These are phyloP conservation scores for Arabidopsis arenosa DNA, from an alignment of 345 rosid species.

Conservation along the genomic window DNA sequence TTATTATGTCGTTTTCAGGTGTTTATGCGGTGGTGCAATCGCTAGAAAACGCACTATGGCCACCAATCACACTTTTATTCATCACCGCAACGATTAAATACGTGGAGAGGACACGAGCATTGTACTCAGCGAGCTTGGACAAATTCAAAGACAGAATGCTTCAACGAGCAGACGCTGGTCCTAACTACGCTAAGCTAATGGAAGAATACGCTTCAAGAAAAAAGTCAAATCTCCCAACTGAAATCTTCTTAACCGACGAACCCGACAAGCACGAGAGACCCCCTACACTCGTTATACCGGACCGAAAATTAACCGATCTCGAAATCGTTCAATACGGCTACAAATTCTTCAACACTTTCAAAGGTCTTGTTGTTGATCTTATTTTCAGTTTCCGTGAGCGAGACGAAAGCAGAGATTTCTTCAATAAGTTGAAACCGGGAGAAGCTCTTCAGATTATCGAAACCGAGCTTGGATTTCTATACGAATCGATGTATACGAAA, in stretches of 20 bases:
- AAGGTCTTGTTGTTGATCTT: conserved; percentile 64
- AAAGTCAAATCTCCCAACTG: conserved; percentile 12
- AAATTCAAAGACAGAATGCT: conserved; percentile 44
- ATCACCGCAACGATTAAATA: conserved; percentile 51
- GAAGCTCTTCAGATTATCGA: conserved; percentile 62
- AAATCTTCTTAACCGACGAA: conserved; percentile 22
- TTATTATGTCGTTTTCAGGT: conserved; percentile 20
- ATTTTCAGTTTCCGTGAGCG: conserved; percentile 59
- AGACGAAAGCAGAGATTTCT: conserved; percentile 57
- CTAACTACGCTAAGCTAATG: conserved; percentile 46
- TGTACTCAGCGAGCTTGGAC: conserved; percentile 49
- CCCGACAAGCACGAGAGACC: conserved; percentile 34
- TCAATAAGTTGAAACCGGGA: conserved; percentile 20
- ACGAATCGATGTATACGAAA: conserved; percentile 67
- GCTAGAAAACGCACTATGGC: conserved; percentile 27
- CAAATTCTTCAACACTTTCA: conserved; percentile 51
- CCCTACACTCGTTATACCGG: background rate
- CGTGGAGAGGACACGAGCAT: conserved; percentile 49
- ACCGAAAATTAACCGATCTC: background rate
- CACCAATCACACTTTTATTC: conserved; percentile 41
- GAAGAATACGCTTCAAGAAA: conserved; percentile 36
- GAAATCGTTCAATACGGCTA: conserved; percentile 51
- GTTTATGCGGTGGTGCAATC: conserved; percentile 47
- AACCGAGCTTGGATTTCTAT: conserved; percentile 67
- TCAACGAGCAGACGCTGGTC: conserved; percentile 28